These are phyloP conservation scores for Trichoderma cornu-damae DNA, from an alignment of 2,329 filamentous ascomycete species.

Conservation along the genomic window DNA sequence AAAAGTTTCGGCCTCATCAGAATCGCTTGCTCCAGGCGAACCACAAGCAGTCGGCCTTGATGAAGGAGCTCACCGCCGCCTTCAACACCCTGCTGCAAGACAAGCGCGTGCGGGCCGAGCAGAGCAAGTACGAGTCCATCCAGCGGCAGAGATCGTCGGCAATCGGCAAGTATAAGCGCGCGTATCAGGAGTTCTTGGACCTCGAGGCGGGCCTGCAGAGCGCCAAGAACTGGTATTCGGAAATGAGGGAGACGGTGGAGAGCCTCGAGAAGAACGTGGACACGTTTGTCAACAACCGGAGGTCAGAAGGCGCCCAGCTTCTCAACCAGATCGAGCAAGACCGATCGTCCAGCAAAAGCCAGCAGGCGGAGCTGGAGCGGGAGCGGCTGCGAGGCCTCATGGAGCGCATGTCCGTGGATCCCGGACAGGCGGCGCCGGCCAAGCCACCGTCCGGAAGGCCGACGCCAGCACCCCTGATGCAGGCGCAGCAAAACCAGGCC, in stretches of 20 bases:
- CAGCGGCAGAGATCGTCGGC: slow-evolving; percentile 77
- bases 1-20: slow-evolving; percentile 93
- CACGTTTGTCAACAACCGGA: slow-evolving; percentile 89
- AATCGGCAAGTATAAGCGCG: slow-evolving; percentile 80
- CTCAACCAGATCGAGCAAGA: slow-evolving; percentile 82
- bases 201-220: slow-evolving; percentile 78
- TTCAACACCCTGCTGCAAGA: slow-evolving; percentile 90
- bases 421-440: slow-evolving; percentile 31
- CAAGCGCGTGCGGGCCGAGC: slow-evolving; percentile 86
- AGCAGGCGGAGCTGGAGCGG: slow-evolving; percentile 75
- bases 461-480: slow-evolving; percentile 39
- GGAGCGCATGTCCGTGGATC: slow-evolving; percentile 92
- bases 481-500: slow-evolving; percentile 47
- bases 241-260: slow-evolving; percentile 92
- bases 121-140: slow-evolving; percentile 89
- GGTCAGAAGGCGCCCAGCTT: slow-evolving; percentile 85
- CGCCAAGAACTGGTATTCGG: slow-evolving; percentile 87
- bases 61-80: slow-evolving; percentile 86
- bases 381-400: slow-evolving; percentile 83
- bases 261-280: slow-evolving; percentile 95
- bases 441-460: slow-evolving; percentile 23
- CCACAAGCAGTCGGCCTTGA: slow-evolving; percentile 87
- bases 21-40: slow-evolving; percentile 86
- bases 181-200: slow-evolving; percentile 89
- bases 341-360: slow-evolving; percentile 54